Percentiles rank a stretch among this genome's conserved stretches.
phyloP scores from a whole-genome alignment of 1,284 basidiomycete species.

The Thelephora terrestris region DNA sequence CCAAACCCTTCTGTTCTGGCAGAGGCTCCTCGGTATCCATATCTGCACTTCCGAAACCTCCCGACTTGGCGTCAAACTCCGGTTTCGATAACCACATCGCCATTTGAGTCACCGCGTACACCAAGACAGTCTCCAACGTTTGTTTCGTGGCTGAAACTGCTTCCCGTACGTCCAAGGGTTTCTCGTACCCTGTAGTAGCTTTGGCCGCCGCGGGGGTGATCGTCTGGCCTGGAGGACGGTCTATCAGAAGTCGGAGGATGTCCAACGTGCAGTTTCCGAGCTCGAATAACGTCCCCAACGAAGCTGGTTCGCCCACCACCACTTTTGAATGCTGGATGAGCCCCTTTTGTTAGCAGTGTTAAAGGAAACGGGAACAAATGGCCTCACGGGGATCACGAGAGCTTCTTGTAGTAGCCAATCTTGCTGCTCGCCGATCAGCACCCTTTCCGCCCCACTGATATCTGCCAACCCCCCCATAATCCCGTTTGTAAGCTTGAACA shows the following conservation, averaged over 20 bases:
- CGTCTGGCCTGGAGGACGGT: slow-evolving; percentile 44
- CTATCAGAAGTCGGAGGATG: slow-evolving; percentile 50
- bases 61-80: slow-evolving; percentile 36
- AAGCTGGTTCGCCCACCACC: slow-evolving; percentile 66
- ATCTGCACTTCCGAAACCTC: slow-evolving; percentile 21
- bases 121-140: slow-evolving; percentile 58
- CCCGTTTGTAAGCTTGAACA: slow-evolving; percentile 61
- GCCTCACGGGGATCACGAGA: slow-evolving; percentile 64
- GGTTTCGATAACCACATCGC: slow-evolving; percentile 65
- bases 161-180: slow-evolving; percentile 45
- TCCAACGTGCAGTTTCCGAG: slow-evolving; percentile 65
- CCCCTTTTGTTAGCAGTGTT: slow-evolving; percentile 10
- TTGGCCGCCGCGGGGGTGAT: slow-evolving; percentile 25
- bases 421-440: slow-evolving; percentile 55
- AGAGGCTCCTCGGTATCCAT: slow-evolving; percentile 32
- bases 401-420: slow-evolving; percentile 64
- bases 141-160: slow-evolving; percentile 44
- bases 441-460: slow-evolving; percentile 59
- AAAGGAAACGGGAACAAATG: slow-evolving; percentile 1
- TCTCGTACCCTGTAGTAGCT: slow-evolving; percentile 26
- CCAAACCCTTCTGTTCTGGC: slow-evolving; percentile 9
- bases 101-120: slow-evolving; percentile 73
- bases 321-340: slow-evolving; percentile 64
- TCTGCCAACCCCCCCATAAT: slow-evolving; percentile 61
- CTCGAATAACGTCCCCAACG: slow-evolving; percentile 71